phyloP scores from a whole-genome alignment of 2,329 filamentous ascomycete species.

The Ciborinia camelliae region DNA sequence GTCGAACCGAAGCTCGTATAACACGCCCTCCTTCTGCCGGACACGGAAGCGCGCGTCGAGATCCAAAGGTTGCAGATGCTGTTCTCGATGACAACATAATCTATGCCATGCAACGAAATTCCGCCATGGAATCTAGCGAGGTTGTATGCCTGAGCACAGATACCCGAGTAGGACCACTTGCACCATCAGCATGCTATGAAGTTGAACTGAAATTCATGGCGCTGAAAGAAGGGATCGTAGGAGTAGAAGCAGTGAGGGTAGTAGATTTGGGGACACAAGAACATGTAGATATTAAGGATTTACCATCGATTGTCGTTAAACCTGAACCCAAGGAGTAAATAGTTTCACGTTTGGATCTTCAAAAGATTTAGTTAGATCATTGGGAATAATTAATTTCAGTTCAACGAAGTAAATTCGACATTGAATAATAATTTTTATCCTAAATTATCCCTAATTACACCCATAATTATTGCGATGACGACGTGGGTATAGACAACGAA shows the following conservation, averaged over 20 bases:
- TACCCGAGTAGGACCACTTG: conserved; percentile 67
- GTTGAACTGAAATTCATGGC: conserved; percentile 71
- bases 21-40: conserved; percentile 49
- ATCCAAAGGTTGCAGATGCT: conserved; percentile 54
- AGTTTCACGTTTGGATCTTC: background rate
- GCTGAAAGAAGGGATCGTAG: conserved; percentile 60
- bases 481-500: background rate
- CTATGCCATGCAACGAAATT: conserved; percentile 67
- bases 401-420: background rate
- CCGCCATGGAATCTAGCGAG: conserved; percentile 60
- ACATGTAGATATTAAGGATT: conserved; percentile 70
- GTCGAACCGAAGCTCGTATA: conserved; percentile 51
- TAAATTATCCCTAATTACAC: background rate
- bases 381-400: background rate
- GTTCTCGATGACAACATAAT: conserved; percentile 69
- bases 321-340: conserved; percentile 10
- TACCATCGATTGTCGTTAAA: conserved; percentile 63
- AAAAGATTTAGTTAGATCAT: background rate
- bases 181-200: conserved; percentile 69
- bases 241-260: conserved; percentile 69
- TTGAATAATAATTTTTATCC: background rate
- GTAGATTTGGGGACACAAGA: conserved; percentile 72
- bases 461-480: background rate
- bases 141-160: conserved; percentile 74
- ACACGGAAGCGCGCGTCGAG: conserved; percentile 35